phyloP scores from a whole-genome alignment of 352 stramenopile genomes.

The Globisporangium abappressorium region DNA sequence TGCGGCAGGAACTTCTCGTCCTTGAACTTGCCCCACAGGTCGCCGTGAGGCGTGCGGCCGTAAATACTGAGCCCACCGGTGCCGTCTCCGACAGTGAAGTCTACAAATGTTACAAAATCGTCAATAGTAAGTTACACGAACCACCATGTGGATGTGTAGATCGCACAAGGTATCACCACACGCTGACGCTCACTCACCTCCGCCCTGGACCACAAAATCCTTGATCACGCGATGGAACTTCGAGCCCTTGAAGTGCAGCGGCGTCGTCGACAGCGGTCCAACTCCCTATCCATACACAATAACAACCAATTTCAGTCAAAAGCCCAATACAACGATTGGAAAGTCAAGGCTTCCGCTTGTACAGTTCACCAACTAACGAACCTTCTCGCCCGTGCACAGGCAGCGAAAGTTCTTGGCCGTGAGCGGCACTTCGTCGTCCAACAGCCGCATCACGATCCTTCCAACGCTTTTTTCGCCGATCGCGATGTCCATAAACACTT shows the following conservation, averaged over 20 bases:
- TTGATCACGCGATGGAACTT: slow-evolving; percentile 93
- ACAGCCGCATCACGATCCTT: slow-evolving; percentile 94
- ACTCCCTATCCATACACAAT: slow-evolving; percentile 19
- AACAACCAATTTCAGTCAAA: background rate
- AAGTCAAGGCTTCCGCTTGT: background rate
- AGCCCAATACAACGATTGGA: slow-evolving; percentile 12
- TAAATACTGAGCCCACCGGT: slow-evolving; percentile 83
- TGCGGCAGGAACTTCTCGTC: slow-evolving; percentile 77
- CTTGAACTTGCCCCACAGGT: slow-evolving; percentile 83
- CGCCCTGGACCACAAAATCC: slow-evolving; percentile 89
- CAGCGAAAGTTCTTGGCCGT: slow-evolving; percentile 95
- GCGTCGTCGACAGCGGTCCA: slow-evolving; percentile 16
- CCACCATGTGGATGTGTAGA: background rate
- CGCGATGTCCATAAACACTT: slow-evolving; percentile 95
- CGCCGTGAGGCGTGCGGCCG: slow-evolving; percentile 47
- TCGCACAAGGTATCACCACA: background rate
- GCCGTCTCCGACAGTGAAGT: slow-evolving; percentile 68
- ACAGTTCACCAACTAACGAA: slow-evolving; percentile 16
- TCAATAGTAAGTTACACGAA: background rate
- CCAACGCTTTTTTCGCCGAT: slow-evolving; percentile 80
- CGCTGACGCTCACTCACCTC: slow-evolving; percentile 25
- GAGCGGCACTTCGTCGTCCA: slow-evolving; percentile 90
- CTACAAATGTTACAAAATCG: slow-evolving; percentile 13
- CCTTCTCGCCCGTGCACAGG: slow-evolving; percentile 77
- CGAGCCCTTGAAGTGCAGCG: slow-evolving; percentile 83